phyloP scores from a whole-genome alignment of 352 stramenopile genomes.

The Phytophthora sp. region DNA sequence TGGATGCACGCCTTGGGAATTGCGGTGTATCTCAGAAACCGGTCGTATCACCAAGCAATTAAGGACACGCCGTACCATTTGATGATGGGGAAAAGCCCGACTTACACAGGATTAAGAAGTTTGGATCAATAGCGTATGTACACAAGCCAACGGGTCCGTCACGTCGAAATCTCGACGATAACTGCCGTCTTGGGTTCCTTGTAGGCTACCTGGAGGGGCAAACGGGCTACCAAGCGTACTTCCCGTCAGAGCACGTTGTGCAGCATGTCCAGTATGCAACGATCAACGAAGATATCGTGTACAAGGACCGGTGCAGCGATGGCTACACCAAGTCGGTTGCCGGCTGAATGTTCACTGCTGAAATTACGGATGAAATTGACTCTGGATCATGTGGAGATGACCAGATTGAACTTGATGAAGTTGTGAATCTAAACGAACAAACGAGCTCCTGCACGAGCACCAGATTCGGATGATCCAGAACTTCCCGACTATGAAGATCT shows the following conservation, averaged over 20 bases:
- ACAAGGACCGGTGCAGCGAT: constrained; percentile 1
- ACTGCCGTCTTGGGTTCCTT: neutral
- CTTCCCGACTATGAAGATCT: neutral
- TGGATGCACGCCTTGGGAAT: neutral
- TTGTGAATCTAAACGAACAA: too few species aligned
- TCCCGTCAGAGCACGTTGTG: neutral
- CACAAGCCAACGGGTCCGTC: neutral
- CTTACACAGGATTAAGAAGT: constrained; percentile 4
- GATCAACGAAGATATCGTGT: constrained; percentile 8
- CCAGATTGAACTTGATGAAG: too few species aligned
- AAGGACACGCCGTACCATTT: neutral
- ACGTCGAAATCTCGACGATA: neutral
- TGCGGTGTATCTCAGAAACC: neutral
- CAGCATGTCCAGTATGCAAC: neutral
- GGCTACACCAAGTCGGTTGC: neutral
- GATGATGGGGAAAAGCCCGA: constrained; percentile 1
- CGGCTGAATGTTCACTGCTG: neutral
- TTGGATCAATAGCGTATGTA: constrained; percentile 5
- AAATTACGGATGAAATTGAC: too few species aligned
- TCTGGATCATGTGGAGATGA: too few species aligned
- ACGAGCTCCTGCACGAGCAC: neutral
- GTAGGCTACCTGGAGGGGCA: constrained; percentile 2
- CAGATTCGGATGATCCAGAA: neutral
- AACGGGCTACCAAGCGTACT: constrained; percentile 3
- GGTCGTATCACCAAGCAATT: neutral